Base-by-base conservation (phyloP, 2,329 filamentous ascomycete genomes). In the Venturiaceae sp. region DNA sequence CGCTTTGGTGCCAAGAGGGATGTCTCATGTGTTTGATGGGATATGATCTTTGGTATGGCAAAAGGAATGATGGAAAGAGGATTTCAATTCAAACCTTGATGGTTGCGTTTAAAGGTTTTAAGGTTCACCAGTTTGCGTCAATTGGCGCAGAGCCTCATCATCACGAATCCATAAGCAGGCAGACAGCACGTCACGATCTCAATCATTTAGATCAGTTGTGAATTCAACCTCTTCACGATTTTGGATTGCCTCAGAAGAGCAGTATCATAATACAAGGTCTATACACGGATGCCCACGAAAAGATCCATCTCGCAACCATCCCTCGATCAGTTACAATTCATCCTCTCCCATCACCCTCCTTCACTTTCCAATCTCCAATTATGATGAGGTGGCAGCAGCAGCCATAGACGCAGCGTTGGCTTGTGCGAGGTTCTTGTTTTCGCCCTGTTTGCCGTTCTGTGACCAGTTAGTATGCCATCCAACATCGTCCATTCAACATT, bases 381-480 rank as follows among this genome's bases (percentile, higher is more conserved):
- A 75, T 69, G 77, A 76, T 64, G 68, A 66, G 53, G 73, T 64
- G 57, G 76, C 72, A 62, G 70, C 67, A 66, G 76, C 68, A 30
- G 74, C 72, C 65, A 77, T 72, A 58, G 76, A 77, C 57, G 73
- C 72, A 61, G 75, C 71, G 69, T 83, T 82, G 61, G 79, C 81
- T 59, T 74, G 69, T 61, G 75, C 83, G 65, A 96, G 78, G 72
- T 80, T 84, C 83, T 89, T 88, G 71, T 80, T 66, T 53, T 97
- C 92, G 73, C 90, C 88, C 80, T 95, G 90, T 85, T 96, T 96
- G 81, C 94, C 94, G 79, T 91, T 90, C 94, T 97, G 75, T 74
- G 61, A 44, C 23, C 5, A 39, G 16, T 34, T 33, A 36, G 34
- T 44, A 56, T 28, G 33, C 53, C 21, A 5, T 28, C 9, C 37